Evolutionary conservation across 345 rosid species (phyloP).

Genomic region (Sonneratia caseolaris): DNA sequence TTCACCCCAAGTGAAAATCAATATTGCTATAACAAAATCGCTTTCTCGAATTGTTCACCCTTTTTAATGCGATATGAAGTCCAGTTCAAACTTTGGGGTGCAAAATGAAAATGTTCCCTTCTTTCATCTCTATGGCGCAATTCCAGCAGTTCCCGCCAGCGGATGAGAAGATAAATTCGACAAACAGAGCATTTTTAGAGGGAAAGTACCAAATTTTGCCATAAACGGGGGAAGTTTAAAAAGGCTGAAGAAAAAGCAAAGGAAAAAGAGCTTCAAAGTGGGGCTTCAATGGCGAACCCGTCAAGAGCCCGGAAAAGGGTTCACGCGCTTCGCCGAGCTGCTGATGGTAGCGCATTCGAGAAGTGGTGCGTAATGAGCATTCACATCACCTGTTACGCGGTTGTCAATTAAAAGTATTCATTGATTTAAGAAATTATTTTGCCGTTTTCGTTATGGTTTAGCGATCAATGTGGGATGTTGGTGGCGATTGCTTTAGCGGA

Average conservation of each 20-base stretch:
- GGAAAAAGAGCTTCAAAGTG: background rate
- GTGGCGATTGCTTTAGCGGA: constrained; percentile 60
- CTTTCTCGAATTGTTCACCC: too few relatives aligned
- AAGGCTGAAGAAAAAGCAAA: constrained; percentile 3
- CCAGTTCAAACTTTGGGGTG: background rate
- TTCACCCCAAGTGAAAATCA: too few relatives aligned
- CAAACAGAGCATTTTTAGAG: background rate
- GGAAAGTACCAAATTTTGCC: background rate
- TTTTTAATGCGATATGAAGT: background rate
- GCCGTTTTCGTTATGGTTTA: constrained; percentile 14
- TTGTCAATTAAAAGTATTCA: background rate
- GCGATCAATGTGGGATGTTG: constrained; percentile 42
- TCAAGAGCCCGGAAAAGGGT: constrained; percentile 62
- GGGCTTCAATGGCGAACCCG: constrained; percentile 44
- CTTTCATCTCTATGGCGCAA: background rate
- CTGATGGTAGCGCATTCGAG: constrained; percentile 73
- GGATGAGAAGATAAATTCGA: background rate
- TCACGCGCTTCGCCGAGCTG: constrained; percentile 53
- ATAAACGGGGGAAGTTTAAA: constrained; percentile 10
- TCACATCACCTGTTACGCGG: background rate
- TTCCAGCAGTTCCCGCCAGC: background rate
- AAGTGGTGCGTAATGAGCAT: constrained; percentile 36
- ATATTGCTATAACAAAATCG: too few relatives aligned
- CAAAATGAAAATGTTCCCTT: background rate
- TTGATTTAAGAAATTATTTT: background rate